Base-by-base conservation (phyloP, 176 grass and related monocot genomes). In the Oryza brachyantha region DNA sequence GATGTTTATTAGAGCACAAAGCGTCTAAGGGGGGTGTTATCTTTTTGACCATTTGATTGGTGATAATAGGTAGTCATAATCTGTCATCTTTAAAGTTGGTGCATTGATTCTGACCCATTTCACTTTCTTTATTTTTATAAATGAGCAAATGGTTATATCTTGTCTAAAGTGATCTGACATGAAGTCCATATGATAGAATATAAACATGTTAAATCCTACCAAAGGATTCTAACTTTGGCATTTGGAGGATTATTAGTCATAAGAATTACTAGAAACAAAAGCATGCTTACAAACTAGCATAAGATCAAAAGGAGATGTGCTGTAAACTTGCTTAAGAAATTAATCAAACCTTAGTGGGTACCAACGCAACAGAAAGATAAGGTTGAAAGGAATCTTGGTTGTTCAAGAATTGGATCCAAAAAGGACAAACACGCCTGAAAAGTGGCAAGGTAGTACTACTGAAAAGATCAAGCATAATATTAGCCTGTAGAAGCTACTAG, bases 371-470 rank as follows among this genome's bases (percentile, higher is more conserved):
- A 29, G 28, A 43, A 50, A 84, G 48, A 52, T 52, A 83, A 76
- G 16, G 27, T 45, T 28, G 77, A 61, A 45, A 71, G 82, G 81
- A 76, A 84, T 84, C 86, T 84, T 81, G 43, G 41, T 36, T 63
- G 32, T 65, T 84, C 13, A 64, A 76, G 80, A 83, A 70, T 34
- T 71, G 28, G 45, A 80, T 76, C 16, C 64, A 52, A 80, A 81
- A 80, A 88, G 50, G 41, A 38, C 67, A 79, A 84, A 74, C 80
- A 83, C 60, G 61, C 80, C 68, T 83, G 68, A 84, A 79, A 88
- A 88, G 74, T 79, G 48, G 52, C 80, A 68, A 34, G 70, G 40
- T 79, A 74, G 50, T 61, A 62, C 58, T 65, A 25, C 65, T 61
- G 81, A 46, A 46, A 46, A 46, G 14, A 74, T 68, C 40, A 88